phyloP scores from a whole-genome alignment of 768 basidiomycete species.

The Lactarius hatsudake region DNA sequence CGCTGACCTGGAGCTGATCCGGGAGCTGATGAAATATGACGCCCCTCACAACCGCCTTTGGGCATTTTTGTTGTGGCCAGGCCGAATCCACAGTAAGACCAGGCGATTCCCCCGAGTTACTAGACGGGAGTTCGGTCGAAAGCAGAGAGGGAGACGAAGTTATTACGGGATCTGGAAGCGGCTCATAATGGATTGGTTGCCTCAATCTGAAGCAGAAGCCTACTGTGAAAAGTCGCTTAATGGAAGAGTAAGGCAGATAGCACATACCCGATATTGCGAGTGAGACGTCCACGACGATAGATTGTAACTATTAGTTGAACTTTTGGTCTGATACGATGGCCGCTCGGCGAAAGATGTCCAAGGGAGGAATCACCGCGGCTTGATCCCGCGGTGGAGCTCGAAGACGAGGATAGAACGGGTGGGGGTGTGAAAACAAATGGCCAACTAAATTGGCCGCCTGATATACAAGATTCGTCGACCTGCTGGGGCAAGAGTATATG shows the following conservation, averaged over 20 bases:
- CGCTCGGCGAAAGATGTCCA: neutral
- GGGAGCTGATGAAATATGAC: neutral
- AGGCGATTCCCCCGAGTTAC: neutral
- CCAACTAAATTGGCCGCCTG: conserved; percentile 7
- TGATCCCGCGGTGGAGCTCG: neutral
- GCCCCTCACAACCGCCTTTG: conserved; percentile 12
- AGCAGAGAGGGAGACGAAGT: neutral
- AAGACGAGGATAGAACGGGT: neutral
- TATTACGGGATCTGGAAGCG: neutral
- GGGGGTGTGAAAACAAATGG: conserved; percentile 15
- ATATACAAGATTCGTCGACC: neutral
- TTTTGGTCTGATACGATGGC: neutral
- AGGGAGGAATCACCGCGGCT: neutral
- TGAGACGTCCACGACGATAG: conserved; percentile 11
- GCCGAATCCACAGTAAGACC: neutral
- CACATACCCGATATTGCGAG: conserved; percentile 16
- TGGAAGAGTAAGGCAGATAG: neutral
- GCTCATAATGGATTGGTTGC: neutral
- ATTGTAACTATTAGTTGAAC: conserved; percentile 16
- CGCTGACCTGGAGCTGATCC: neutral
- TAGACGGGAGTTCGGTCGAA: neutral
- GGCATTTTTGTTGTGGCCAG: conserved; percentile 10
- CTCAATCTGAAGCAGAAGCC: neutral
- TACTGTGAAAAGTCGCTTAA: neutral
- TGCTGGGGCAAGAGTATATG: neutral